Conservation (phyloP, 768 basidiomycete genomes). For the Coprinellus aureogranulatus region DNA sequence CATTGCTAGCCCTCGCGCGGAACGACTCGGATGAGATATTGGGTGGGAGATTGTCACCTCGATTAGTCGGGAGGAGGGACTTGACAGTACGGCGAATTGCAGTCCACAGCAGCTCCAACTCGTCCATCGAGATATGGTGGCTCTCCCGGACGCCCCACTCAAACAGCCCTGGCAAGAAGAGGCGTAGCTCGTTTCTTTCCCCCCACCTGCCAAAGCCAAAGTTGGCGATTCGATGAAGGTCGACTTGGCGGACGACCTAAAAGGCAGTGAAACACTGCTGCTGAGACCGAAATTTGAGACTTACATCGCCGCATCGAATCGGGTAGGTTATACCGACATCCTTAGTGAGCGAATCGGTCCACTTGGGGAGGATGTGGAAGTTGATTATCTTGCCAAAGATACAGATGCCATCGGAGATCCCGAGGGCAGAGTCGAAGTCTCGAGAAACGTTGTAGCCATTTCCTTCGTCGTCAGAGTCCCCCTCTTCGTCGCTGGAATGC, state of each 20-base stretch:
- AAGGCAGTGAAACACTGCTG: too few relatives aligned
- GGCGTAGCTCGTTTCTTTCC: not conserved
- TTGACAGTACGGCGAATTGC: slow-evolving; percentile 24
- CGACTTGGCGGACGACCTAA: too few relatives aligned
- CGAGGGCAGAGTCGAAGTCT: slow-evolving; percentile 21
- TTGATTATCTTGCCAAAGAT: not conserved
- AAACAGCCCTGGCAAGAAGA: slow-evolving; percentile 26
- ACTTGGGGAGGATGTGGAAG: not conserved
- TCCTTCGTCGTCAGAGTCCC: not conserved
- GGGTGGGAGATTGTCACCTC: slow-evolving; percentile 24
- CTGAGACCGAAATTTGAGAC: too few relatives aligned
- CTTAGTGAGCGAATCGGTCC: not conserved
- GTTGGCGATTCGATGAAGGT: not conserved
- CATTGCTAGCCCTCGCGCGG: slow-evolving; percentile 15
- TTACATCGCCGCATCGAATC: not conserved
- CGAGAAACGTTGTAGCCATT: slow-evolving; percentile 3
- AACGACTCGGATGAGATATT: slow-evolving; percentile 18
- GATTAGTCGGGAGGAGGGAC: not conserved
- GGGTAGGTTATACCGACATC: not conserved
- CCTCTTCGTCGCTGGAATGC: not conserved
- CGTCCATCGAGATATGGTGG: slow-evolving; percentile 3
- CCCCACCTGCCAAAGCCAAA: not conserved
- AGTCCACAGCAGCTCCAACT: slow-evolving; percentile 17
- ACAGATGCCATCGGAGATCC: slow-evolving; percentile 11
- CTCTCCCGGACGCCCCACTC: not conserved